Base-by-base conservation (phyloP, 1,139 yeast species). In the Suhomyces ambrosiae region DNA sequence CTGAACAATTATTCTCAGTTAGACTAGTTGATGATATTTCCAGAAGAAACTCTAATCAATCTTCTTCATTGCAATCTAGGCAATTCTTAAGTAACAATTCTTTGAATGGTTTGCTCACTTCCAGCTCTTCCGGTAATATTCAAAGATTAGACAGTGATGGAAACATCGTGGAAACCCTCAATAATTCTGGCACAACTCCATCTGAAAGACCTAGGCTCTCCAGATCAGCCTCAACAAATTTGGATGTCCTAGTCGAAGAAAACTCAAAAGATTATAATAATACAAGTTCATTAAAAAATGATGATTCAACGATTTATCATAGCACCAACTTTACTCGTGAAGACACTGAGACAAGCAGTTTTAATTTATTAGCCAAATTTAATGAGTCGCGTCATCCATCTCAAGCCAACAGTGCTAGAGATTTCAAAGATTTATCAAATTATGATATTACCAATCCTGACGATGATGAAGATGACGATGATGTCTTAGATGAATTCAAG, bases 1-100 rank as follows among this genome's bases (percentile, higher is more conserved):
- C 96, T 0, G 89, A 83, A 40, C 94, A 88, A 58, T 70, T 89
- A 32, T 75, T 88, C 53, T 84, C 89, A 7, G 88, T 92, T 26
- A 76, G 90, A 52, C 66, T 87, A 34, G 90, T 87, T 16, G 85
- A 81, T 15, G 84, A 80, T 48, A 65, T 66, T 32, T 48, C 54
- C 8, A 32, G 38, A 40, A 42, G 60, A 13, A 61, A 62, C 28
- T 76, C 70, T 32, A 49, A 47, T 31, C 56, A 44, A 30, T 56
- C 63, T 14, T 61, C 71, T 2, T 35, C 42, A 2, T 28, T 34
- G 23, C 52, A 50, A 9, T 60, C 65, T n/a, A 57, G 56, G 32
- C 58, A 55, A 35, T 60, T 60, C 38, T 44, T 63, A 30, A 64
- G 70, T 41, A 57, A 53, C 42, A 54, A 53, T 27, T 63, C 69